phyloP scores from a whole-genome alignment of 495 filamentous ascomycete species.

The Aspergillus homomorphus region DNA sequence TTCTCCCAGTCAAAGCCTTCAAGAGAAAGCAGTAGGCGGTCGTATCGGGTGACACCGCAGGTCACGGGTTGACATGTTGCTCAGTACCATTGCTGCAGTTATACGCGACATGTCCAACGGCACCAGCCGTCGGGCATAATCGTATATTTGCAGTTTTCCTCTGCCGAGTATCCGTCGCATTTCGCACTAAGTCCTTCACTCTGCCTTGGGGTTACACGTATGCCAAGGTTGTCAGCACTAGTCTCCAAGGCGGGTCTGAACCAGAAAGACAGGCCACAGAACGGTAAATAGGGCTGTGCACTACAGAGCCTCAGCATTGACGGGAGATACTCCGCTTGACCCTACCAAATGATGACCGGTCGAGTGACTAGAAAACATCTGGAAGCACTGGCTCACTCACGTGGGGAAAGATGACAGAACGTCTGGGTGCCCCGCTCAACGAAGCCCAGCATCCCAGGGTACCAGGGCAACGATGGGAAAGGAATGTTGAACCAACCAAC shows the following conservation, averaged over 20 bases:
- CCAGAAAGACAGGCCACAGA: not conserved
- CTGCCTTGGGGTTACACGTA: not conserved
- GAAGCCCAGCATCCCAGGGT: constrained; percentile 10
- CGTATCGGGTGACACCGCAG: not conserved
- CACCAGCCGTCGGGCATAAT: not conserved
- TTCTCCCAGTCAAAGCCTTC: not conserved
- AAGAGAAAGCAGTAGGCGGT: not conserved
- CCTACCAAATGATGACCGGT: not conserved
- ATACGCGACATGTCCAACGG: not conserved
- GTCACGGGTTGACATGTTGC: not conserved
- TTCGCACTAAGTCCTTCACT: not conserved
- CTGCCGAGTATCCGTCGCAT: not conserved
- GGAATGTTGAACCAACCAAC: not conserved
- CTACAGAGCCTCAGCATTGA: not conserved
- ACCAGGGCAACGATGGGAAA: not conserved
- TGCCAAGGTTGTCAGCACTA: not conserved
- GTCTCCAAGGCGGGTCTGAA: not conserved
- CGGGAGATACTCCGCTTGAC: not conserved
- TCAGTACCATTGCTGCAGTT: not conserved
- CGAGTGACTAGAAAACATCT: constrained; percentile 22
- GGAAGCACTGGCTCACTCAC: constrained; percentile 19
- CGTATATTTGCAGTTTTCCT: not conserved
- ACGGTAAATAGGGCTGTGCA: constrained; percentile 2
- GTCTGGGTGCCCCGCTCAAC: not conserved
- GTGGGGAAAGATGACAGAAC: constrained; percentile 18